These are phyloP conservation scores for Hericium rajendrae DNA, from an alignment of 768 basidiomycete species.

Conservation along the genomic window DNA sequence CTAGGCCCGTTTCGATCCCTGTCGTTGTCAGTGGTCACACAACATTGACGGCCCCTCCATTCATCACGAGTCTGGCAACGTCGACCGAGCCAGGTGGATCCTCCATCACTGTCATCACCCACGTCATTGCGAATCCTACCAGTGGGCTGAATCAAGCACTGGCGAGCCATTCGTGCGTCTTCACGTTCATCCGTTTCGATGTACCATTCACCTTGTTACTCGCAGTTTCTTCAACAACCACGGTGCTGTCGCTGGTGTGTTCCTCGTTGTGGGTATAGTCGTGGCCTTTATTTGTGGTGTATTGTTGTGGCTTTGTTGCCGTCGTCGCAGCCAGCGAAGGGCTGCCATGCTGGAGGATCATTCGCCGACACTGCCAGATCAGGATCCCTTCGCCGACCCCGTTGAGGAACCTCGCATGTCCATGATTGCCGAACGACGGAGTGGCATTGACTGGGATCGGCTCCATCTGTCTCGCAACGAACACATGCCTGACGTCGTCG, in stretches of 20 bases:
- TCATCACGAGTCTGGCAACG: conserved; percentile 37
- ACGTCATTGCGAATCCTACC: conserved; percentile 43
- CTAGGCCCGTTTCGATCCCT: conserved; percentile 33
- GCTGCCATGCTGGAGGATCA: conserved; percentile 8
- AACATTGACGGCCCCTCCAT: conserved; percentile 32
- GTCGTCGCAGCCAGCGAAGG: conserved; percentile 25
- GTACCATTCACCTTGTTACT: background rate
- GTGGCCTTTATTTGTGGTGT: conserved; percentile 36
- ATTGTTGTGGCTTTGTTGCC: conserved; percentile 33
- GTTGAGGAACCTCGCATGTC: conserved; percentile 2
- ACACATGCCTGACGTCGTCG: background rate
- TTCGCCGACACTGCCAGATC: conserved; percentile 15
- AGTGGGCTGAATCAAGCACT: conserved; percentile 7
- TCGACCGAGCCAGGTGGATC: conserved; percentile 36
- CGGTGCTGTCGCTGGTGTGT: conserved; percentile 65
- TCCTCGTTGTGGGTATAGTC: conserved; percentile 55
- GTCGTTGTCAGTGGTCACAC: conserved; percentile 31
- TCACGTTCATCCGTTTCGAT: background rate
- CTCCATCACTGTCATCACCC: conserved; percentile 41
- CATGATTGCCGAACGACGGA: background rate
- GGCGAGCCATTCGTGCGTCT: conserved; percentile 4
- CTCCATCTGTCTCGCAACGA: background rate
- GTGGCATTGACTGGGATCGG: background rate
- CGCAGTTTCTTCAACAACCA: conserved; percentile 55
- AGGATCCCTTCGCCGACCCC: conserved; percentile 30